Evolutionary conservation across 306 rosid genomes (phyloP).

Genomic region (Calophaca sinica): DNA sequence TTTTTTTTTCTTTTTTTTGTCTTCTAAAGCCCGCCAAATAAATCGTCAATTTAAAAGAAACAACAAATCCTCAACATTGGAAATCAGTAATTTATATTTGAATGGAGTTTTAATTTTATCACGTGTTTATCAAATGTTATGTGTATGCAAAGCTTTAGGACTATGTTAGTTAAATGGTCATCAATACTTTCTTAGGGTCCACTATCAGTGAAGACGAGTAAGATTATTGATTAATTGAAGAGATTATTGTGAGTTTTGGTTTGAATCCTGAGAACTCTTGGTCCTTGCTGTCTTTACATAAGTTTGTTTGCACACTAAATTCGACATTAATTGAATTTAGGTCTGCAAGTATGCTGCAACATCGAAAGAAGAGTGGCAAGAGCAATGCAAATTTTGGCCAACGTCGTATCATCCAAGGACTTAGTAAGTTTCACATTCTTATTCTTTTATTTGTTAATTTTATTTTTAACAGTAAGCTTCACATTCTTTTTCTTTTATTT

Average conservation of each 20-base stretch:
- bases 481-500: constrained; percentile 27
- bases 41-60: constrained; percentile 1
- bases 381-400: constrained; percentile 96
- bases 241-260: constrained; percentile 24
- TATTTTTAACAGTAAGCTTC: constrained; percentile 26
- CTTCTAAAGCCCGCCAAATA: neutral
- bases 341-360: constrained; percentile 80
- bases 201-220: constrained; percentile 21
- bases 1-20: neutral
- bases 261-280: constrained; percentile 9
- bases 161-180: constrained; percentile 6
- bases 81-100: neutral
- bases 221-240: constrained; percentile 6
- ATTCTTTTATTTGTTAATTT: constrained; percentile 29
- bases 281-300: constrained; percentile 7
- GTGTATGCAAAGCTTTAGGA: constrained; percentile 2
- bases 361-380: constrained; percentile 97
- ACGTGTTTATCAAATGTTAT: constrained; percentile 14
- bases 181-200: neutral
- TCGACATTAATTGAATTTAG: constrained; percentile 51
- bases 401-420: constrained; percentile 96
- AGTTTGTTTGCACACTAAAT: constrained; percentile 23
- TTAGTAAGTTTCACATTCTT: constrained; percentile 59
- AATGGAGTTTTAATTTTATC: too few relatives aligned
- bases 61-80: neutral